Base-by-base conservation (phyloP, 805 yeast genomes). In the Cephaloascus fragrans region DNA sequence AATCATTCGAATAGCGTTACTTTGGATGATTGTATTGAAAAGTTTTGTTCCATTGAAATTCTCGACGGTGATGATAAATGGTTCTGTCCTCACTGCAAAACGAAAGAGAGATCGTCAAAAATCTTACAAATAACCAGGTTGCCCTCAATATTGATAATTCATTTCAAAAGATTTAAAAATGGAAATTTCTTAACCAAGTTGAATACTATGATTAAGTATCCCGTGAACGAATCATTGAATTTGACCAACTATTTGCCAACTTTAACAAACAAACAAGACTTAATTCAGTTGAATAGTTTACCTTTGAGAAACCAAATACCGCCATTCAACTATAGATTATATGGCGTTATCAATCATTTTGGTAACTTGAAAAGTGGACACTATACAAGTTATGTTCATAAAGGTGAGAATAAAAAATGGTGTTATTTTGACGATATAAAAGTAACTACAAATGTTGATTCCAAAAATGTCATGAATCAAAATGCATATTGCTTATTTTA, bases 281-380 rank as follows among this genome's bases (percentile, higher is more conserved):
- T 52, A n/a, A 51, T 61, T 38, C 55, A 71, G 26, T 56, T 74
- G 20, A 59, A 71, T 4, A 62, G 72, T 10, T 69, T 85, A 18
- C 82, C 86, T 0, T 45, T 56, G 1, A 62, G 95, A 43, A 87
- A 84, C 17, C 96, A 88, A 59, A 53, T 56, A 1, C 80, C 94
- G 0, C 96, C 96, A 2, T 89, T 87, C 59, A 64, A 71, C 19
- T 89, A 88, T 56, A 74, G 74, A 44, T 57, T 89, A 18, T 82
- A 75, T 50, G 95, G 84, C 0, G 95, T 88, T 1, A 86, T 86
- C 14, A 79, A 85, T 47, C 97, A 89, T 57, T 77, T 62, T 44
- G 97, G 97, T 10, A 78, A 83, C 32, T 65, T 89, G 31, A 73
- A 79, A 33, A 83, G 89, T 6, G 97, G 97, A 0, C 97, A 89